phyloP scores from a whole-genome alignment of 1,284 basidiomycete species.

The Naganishia sp. region DNA sequence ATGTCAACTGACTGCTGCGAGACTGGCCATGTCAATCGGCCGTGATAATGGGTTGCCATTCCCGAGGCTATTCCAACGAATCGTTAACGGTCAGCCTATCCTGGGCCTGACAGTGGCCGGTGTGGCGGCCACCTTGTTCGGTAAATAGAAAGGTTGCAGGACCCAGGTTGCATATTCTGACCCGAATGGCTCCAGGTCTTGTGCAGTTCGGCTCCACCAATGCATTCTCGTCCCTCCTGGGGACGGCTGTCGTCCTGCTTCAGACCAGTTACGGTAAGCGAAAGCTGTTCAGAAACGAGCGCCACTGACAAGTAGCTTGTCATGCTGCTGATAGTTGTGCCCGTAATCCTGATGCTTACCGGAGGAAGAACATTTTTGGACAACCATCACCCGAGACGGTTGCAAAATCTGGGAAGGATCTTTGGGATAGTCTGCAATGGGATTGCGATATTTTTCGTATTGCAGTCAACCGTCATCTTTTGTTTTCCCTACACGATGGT shows the following conservation, averaged over 20 bases:
- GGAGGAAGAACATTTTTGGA: constrained; percentile 37
- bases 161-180: background rate
- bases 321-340: constrained; percentile 24
- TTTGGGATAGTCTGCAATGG: constrained; percentile 38
- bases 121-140: constrained; percentile 33
- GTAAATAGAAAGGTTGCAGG: background rate
- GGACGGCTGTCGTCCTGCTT: constrained; percentile 39
- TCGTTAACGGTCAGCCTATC: constrained; percentile 39
- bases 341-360: constrained; percentile 37
- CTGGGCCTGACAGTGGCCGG: constrained; percentile 37
- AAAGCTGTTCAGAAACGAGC: background rate
- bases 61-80: constrained; percentile 31
- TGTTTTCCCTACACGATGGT: constrained; percentile 39
- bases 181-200: constrained; percentile 20
- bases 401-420: constrained; percentile 36
- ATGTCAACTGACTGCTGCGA: constrained; percentile 33
- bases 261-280: constrained; percentile 39
- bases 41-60: constrained; percentile 39
- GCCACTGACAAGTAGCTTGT: background rate
- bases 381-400: constrained; percentile 34
- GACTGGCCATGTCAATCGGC: constrained; percentile 36
- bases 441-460: constrained; percentile 37
- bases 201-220: constrained; percentile 40
- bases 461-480: constrained; percentile 37
- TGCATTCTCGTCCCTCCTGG: constrained; percentile 41